Percentiles rank a stretch among this genome's conserved stretches.
Conservation (phyloP, 176 grass and related monocot genomes). For the Pontederia crassipes region DNA sequence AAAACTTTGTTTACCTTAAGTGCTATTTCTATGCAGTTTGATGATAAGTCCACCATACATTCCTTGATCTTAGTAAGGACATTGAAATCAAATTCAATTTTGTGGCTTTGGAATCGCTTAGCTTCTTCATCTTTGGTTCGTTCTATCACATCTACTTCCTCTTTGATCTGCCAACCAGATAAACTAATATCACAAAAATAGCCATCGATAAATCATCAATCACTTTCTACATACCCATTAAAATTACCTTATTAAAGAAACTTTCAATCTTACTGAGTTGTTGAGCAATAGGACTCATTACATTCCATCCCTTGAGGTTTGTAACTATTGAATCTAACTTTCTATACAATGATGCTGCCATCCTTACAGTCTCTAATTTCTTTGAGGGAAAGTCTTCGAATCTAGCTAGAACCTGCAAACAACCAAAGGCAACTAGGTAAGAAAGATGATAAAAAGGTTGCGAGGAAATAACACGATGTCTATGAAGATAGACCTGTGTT, state of each 20-base stretch:
- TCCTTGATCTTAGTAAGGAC: constrained; percentile 48
- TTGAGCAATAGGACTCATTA: constrained; percentile 19
- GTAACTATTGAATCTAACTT: constrained; percentile 35
- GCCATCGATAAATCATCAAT: neutral
- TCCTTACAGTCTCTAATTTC: constrained; percentile 46
- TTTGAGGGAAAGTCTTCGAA: constrained; percentile 57
- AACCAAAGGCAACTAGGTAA: neutral
- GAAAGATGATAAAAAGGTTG: neutral
- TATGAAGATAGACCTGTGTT: constrained; percentile 31
- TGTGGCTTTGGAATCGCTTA: constrained; percentile 44
- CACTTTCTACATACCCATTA: neutral
- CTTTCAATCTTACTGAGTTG: constrained; percentile 42
- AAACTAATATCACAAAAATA: neutral
- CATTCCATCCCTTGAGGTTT: constrained; percentile 38
- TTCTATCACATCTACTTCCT: constrained; percentile 54
- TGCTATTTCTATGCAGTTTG: constrained; percentile 45
- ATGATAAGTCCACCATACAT: constrained; percentile 53
- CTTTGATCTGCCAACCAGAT: constrained; percentile 30
- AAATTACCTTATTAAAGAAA: constrained; percentile 47
- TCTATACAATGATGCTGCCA: constrained; percentile 37
- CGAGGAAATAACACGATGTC: neutral
- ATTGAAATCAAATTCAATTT: constrained; percentile 36
- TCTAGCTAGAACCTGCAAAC: constrained; percentile 42
- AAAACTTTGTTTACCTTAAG: constrained; percentile 25
- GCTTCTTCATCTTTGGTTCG: constrained; percentile 46